Evolutionary conservation across 1,284 basidiomycete species (phyloP).

Genomic region (Marasmius fiardii): DNA sequence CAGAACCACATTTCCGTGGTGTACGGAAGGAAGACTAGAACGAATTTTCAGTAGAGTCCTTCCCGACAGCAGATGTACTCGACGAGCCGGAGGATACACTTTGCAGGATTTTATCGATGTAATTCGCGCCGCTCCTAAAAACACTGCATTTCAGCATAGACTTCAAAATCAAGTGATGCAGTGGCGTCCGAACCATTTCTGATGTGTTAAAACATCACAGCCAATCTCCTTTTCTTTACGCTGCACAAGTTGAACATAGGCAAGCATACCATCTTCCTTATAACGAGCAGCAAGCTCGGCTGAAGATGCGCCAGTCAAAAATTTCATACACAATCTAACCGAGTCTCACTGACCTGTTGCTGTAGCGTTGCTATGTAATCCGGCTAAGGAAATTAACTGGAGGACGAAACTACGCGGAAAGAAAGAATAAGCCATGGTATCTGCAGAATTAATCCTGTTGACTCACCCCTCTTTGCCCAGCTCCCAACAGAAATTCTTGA

Average conservation of each 20-base stretch:
- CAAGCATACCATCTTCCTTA: conserved; percentile 85
- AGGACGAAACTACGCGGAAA: conserved; percentile 62
- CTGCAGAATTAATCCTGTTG: conserved; percentile 8
- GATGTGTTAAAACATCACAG: conserved; percentile 90
- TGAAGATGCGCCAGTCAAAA: conserved; percentile 22
- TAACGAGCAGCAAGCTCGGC: conserved; percentile 75
- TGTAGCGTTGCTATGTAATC: conserved; percentile 83
- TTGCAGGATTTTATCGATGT: conserved; percentile 77
- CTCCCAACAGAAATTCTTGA: conserved; percentile 91
- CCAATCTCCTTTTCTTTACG: conserved; percentile 88
- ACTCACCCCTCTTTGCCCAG: conserved; percentile 83
- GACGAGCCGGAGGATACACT: conserved; percentile 82
- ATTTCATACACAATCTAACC: neutral
- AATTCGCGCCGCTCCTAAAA: conserved; percentile 80
- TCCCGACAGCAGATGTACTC: conserved; percentile 76
- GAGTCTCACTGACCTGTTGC: conserved; percentile 55
- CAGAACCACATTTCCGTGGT: too few species aligned
- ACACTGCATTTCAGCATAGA: neutral
- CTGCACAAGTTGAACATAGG: conserved; percentile 83
- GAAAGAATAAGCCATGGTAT: conserved; percentile 16
- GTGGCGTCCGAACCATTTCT: conserved; percentile 68
- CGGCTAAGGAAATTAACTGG: conserved; percentile 84
- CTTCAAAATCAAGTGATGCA: conserved; percentile 1
- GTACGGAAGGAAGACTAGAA: conserved; percentile 44
- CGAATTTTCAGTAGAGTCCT: conserved; percentile 82